Evolutionary conservation across 306 rosid genomes (phyloP), one percentile per base, ranked within the genome.

Genomic region (Lablab purpureus): DNA sequence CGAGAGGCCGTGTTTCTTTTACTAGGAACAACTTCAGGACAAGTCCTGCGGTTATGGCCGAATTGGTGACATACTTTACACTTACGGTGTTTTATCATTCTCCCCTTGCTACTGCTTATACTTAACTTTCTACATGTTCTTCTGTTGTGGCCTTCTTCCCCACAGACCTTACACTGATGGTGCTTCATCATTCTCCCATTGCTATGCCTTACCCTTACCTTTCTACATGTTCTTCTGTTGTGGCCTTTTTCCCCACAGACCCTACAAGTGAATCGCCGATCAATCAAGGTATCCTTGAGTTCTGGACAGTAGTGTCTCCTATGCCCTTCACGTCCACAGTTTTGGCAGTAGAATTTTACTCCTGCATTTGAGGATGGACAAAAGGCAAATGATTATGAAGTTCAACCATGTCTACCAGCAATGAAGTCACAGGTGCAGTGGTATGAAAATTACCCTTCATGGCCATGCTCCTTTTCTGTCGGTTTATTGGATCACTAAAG

Each of bases 281-380:
- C 85, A 6, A 59, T 63, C 74, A 71, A 79, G 49, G 83, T 77
- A 21, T 73, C 91, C 86, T 89, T 87, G 23, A 92, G 90, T 78
- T 91, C 94, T 17, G 97, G 97, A 79, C 97, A 94, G 86, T 94
- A 92, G 90, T 88, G 85, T 82, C 89, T 88, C 76, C 98, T 80
- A 77, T 94, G 97, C 68, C 98, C 98, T 89, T 94, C 97, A 1
- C 90, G 89, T 27, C 99, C 97, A 55, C 99, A 94, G 84, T 89
- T 86, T 84, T 75, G 81, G 80, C 99, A 92, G 91, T 86, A 91
- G 82, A 88, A 94, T 73, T 87, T 91, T 41, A 88, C 87, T 17
- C 97, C 99, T 94, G 88, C 85, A 84, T 71, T 76, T 67, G 8
- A 71, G 25, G 10, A 68, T 64, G 27, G 5, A 52, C 43, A 71